These are phyloP conservation scores for Fusarium acutatum DNA, from an alignment of 2,329 filamentous ascomycete genomes.

Conservation along the genomic window DNA sequence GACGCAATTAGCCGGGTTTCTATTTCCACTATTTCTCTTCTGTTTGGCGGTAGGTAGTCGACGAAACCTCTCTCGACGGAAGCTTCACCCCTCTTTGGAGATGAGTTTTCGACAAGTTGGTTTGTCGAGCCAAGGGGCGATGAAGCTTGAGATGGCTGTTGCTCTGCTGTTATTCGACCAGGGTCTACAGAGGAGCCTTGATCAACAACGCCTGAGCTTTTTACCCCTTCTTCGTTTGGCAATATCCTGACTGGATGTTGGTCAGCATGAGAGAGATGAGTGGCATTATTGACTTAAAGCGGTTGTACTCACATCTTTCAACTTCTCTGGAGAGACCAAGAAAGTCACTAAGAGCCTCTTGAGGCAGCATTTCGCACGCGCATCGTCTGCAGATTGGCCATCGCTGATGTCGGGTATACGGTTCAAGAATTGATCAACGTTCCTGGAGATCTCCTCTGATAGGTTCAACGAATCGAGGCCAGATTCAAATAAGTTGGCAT, in stretches of 20 bases:
- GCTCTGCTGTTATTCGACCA: background rate
- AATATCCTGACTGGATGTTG: background rate
- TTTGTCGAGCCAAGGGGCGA: background rate
- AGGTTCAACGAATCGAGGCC: background rate
- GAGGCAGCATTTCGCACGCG: background rate
- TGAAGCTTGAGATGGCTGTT: background rate
- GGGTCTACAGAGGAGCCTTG: too few relatives aligned
- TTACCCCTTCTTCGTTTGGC: background rate
- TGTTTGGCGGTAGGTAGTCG: accelerated
- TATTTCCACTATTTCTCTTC: background rate
- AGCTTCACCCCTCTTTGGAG: background rate
- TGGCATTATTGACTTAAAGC: background rate
- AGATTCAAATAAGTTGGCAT: accelerated
- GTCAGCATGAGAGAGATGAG: background rate
- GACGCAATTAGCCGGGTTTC: background rate
- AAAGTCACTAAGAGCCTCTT: background rate
- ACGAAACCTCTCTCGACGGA: background rate
- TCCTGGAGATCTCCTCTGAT: accelerated
- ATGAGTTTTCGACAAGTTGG: background rate
- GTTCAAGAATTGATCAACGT: background rate
- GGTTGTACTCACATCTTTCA: background rate
- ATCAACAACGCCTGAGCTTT: too few relatives aligned
- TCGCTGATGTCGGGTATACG: accelerated
- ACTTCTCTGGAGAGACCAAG: background rate
- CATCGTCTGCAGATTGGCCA: too few relatives aligned